Evolutionary conservation across 192 early-diverging fungal genomes (phyloP).

Genomic region (Podila verticillata): DNA sequence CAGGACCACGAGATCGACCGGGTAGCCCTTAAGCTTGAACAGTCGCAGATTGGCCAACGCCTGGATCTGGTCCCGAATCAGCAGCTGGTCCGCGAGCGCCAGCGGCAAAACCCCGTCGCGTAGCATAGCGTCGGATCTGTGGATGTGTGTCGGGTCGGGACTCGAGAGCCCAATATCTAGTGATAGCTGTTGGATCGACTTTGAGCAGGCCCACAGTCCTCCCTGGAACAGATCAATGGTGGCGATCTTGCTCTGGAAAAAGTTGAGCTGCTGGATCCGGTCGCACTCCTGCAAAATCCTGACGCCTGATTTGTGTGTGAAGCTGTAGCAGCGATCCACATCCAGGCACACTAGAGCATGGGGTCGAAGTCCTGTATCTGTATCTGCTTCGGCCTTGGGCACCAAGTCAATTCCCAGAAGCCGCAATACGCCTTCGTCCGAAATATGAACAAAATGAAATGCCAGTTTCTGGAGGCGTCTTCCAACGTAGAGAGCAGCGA

Average conservation of each 20-base stretch:
- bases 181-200: background rate
- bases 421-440: background rate
- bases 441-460: background rate
- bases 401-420: background rate
- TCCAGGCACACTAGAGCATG: background rate
- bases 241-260: background rate
- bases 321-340: background rate
- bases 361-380: background rate
- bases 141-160: background rate
- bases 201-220: background rate
- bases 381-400: background rate
- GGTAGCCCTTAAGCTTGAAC: background rate
- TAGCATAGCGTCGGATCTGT: background rate
- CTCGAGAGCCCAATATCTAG: background rate
- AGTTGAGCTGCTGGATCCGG: background rate
- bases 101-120: background rate
- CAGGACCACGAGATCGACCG: background rate
- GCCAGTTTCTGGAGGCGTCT: background rate
- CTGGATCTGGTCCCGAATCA: background rate
- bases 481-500: background rate
- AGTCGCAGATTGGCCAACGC: background rate
- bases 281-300: background rate
- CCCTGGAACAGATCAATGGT: background rate
- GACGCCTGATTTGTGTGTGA: background rate
- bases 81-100: background rate